Evolutionary conservation across 1,139 yeast genomes (phyloP).

Genomic region (Suhomyces chickasaworum): DNA sequence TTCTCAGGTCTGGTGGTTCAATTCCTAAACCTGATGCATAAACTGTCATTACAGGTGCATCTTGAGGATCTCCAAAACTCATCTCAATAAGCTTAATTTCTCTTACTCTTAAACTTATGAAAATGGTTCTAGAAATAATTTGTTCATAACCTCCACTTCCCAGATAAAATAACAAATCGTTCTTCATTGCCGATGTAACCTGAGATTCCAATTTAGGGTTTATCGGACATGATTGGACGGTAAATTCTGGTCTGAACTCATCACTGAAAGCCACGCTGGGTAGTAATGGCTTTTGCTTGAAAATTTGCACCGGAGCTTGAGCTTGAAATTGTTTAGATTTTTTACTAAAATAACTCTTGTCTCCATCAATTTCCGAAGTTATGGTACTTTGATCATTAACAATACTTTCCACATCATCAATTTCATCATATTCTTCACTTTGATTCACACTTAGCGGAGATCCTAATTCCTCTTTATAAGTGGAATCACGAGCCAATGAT

Average conservation of each 20-base stretch:
- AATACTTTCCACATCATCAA: constrained; percentile 13
- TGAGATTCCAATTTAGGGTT: constrained; percentile 55
- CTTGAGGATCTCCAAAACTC: constrained; percentile 21
- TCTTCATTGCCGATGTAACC: constrained; percentile 55
- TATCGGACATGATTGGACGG: constrained; percentile 51
- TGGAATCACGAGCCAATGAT: constrained; percentile 3
- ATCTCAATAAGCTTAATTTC: constrained; percentile 58
- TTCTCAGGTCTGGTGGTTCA: constrained; percentile 1
- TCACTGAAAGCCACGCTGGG: constrained; percentile 53
- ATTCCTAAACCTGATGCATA: neutral
- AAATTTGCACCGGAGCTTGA: constrained; percentile 1
- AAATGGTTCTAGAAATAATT: constrained; percentile 40
- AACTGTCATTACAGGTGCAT: neutral
- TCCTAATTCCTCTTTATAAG: neutral
- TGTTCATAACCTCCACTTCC: constrained; percentile 37
- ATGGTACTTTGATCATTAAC: constrained; percentile 15
- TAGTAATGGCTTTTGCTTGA: constrained; percentile 19
- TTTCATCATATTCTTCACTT: constrained; percentile 9
- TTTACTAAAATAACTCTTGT: neutral
- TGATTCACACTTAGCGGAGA: neutral
- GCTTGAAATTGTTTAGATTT: neutral
- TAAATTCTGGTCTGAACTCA: constrained; percentile 55
- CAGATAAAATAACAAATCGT: constrained; percentile 50
- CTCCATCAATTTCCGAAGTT: constrained; percentile 5
- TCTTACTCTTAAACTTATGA: constrained; percentile 55